phyloP scores from a whole-genome alignment of 2,329 filamentous ascomycete genomes.

The Nigrospora osmanthi region DNA sequence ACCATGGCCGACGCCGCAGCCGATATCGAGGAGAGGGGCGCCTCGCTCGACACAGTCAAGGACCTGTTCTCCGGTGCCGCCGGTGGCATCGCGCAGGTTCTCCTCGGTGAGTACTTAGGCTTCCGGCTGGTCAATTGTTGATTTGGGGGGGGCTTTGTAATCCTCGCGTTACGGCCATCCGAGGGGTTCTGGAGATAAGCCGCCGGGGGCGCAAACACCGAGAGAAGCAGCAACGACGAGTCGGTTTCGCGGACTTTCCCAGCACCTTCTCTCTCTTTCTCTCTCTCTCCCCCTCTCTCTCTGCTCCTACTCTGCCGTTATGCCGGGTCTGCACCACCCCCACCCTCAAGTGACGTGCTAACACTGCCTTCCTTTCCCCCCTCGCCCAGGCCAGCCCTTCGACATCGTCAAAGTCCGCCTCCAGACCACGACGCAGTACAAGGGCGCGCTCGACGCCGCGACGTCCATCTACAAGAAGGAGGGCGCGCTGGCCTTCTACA shows the following conservation, averaged over 20 bases:
- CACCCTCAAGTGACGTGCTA: neutral
- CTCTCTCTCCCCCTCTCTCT: too few species aligned
- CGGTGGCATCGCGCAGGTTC: constrained; percentile 87
- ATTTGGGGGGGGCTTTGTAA: too few species aligned
- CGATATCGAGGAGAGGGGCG: constrained; percentile 21
- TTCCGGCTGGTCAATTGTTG: constrained; percentile 6
- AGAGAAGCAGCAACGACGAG: too few species aligned
- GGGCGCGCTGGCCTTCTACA: constrained; percentile 85
- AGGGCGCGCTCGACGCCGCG: constrained; percentile 72
- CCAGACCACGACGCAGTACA: constrained; percentile 80
- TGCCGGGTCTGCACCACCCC: too few species aligned
- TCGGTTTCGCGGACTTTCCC: too few species aligned
- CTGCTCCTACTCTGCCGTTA: neutral
- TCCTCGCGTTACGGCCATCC: too few species aligned
- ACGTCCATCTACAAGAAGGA: constrained; percentile 80
- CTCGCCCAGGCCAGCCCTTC: constrained; percentile 53
- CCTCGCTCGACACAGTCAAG: constrained; percentile 61
- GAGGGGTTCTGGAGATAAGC: too few species aligned
- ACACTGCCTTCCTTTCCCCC: constrained; percentile 10
- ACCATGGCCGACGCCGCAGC: constrained; percentile 22
- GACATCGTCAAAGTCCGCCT: constrained; percentile 98
- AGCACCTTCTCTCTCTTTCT: too few species aligned
- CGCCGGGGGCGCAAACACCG: too few species aligned
- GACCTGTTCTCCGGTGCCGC: constrained; percentile 87
- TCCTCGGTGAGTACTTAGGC: constrained; percentile 72